These are phyloP conservation scores for Reutealis trisperma DNA, from an alignment of 345 rosid genomes.

Conservation along the genomic window DNA sequence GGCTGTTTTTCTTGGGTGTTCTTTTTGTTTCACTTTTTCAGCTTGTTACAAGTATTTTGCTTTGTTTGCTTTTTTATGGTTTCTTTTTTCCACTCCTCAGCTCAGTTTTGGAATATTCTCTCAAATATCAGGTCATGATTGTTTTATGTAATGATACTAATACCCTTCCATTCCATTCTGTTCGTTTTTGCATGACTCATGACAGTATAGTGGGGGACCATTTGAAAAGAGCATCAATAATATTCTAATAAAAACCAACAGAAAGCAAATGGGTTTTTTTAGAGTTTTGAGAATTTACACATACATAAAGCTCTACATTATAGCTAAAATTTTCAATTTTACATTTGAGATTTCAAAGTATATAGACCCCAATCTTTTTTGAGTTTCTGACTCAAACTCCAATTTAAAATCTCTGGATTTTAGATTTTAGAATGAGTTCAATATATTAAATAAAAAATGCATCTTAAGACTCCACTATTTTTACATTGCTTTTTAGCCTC, in stretches of 20 bases:
- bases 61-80: constrained; percentile 1
- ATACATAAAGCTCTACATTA: neutral
- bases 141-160: constrained; percentile 7
- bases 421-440: no score
- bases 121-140: constrained; percentile 32
- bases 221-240: neutral
- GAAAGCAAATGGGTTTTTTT: constrained; percentile 2
- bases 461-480: no score
- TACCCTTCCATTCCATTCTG: neutral
- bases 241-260: neutral
- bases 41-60: neutral
- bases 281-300: neutral
- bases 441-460: no score
- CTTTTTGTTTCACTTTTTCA: neutral
- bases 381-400: no score
- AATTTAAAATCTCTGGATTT: no score
- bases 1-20: constrained; percentile 17
- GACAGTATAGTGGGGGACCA: constrained; percentile 15
- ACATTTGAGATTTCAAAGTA: neutral
- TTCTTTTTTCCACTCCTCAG: neutral
- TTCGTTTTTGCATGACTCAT: neutral
- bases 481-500: no score
- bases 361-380: no score
- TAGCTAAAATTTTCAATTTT: neutral
- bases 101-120: constrained; percentile 24